These are phyloP conservation scores for Fusarium begoniae DNA, from an alignment of 2,329 filamentous ascomycete species.

Conservation along the genomic window DNA sequence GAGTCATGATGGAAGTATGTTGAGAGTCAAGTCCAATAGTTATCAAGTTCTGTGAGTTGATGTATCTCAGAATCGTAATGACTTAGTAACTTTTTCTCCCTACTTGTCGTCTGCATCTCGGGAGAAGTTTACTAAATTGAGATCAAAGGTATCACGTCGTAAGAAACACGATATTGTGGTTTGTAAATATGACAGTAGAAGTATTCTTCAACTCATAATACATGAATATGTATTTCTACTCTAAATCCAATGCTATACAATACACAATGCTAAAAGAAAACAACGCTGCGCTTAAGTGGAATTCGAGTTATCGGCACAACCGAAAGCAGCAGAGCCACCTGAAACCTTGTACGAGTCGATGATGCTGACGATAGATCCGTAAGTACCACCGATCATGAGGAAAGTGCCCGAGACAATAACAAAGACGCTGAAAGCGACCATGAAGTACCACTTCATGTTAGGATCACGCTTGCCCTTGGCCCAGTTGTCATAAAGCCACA, in stretches of 20 bases:
- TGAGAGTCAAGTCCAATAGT: not conserved
- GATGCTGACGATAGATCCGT: constrained; percentile 52
- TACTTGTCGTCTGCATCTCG: too few relatives aligned
- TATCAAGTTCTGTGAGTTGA: not conserved
- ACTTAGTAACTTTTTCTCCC: accelerated
- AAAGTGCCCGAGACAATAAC: constrained; percentile 44
- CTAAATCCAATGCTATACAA: not conserved
- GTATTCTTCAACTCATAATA: not conserved
- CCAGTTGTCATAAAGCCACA: constrained; percentile 45
- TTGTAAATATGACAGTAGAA: not conserved
- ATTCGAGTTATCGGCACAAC: constrained; percentile 55
- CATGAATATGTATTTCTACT: not conserved
- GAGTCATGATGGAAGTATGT: not conserved
- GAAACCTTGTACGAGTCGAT: constrained; percentile 47
- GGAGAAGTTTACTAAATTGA: too few relatives aligned
- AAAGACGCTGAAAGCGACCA: constrained; percentile 24
- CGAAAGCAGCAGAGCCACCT: constrained; percentile 52
- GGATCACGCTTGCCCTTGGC: constrained; percentile 23
- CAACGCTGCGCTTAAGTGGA: constrained; percentile 23
- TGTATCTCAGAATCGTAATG: not conserved
- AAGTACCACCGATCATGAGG: constrained; percentile 56
- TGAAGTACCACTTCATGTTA: constrained; percentile 18
- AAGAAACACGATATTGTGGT: too few relatives aligned
- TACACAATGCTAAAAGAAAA: not conserved
- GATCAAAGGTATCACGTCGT: too few relatives aligned